These are phyloP conservation scores for Stachybotrys chartarum DNA, from an alignment of 2,329 filamentous ascomycete species.

Conservation along the genomic window DNA sequence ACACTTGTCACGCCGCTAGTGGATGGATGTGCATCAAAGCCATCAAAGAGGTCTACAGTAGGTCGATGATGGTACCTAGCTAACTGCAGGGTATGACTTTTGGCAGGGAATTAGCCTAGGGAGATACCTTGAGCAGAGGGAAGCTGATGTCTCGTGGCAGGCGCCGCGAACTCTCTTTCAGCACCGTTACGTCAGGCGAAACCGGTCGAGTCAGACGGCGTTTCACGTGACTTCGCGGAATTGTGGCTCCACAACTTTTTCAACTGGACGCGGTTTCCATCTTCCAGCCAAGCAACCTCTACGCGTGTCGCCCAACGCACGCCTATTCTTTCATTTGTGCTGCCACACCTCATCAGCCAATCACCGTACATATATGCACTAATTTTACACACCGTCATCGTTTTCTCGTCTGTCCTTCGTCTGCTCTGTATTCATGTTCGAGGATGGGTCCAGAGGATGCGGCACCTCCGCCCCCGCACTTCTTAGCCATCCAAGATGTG, in stretches of 20 bases:
- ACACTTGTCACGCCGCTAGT: not conserved
- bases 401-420: not conserved
- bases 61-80: not conserved
- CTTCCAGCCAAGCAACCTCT: too few relatives aligned
- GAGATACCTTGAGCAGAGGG: not conserved
- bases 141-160: not conserved
- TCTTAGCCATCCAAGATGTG: slow-evolving; percentile 18
- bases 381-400: not conserved
- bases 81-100: not conserved
- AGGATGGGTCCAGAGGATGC: not conserved
- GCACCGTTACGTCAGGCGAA: too few relatives aligned
- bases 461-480: not conserved
- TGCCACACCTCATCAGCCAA: too few relatives aligned
- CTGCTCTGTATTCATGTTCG: not conserved
- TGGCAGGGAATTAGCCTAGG: not conserved
- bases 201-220: too few relatives aligned
- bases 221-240: too few relatives aligned
- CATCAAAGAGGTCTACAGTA: not conserved
- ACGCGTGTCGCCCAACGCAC: too few relatives aligned
- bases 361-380: too few relatives aligned
- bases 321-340: too few relatives aligned
- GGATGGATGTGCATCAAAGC: not conserved
- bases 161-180: not conserved
- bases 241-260: too few relatives aligned
- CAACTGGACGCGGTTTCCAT: too few relatives aligned